Conservation (phyloP, 805 yeast genomes). For the Cyberlindnera maritima region DNA sequence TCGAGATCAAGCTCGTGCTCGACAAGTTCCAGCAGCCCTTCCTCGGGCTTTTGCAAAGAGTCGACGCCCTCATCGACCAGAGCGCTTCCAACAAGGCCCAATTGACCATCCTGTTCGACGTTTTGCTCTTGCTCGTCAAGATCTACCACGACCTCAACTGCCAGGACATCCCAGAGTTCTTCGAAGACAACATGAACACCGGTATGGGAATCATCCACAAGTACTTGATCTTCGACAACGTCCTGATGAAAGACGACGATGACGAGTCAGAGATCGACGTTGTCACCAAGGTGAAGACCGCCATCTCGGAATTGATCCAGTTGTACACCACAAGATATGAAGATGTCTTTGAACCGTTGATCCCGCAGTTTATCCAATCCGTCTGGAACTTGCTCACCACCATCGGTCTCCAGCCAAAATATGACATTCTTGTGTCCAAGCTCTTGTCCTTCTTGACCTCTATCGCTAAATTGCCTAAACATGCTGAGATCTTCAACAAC, state of each 20-base stretch:
- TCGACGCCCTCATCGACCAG: constrained; percentile 61
- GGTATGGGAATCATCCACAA: constrained; percentile 84
- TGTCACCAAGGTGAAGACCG: constrained; percentile 69
- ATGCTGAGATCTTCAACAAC: constrained; percentile 59
- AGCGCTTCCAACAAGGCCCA: constrained; percentile 45
- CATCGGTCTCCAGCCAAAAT: constrained; percentile 68
- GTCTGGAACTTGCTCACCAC: constrained; percentile 75
- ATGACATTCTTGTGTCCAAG: constrained; percentile 80
- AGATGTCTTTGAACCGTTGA: constrained; percentile 81
- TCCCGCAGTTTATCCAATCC: constrained; percentile 74
- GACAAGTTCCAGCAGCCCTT: constrained; percentile 82
- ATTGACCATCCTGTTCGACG: constrained; percentile 61
- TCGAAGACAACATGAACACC: constrained; percentile 79
- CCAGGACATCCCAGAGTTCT: constrained; percentile 97
- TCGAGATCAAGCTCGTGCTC: constrained; percentile 84
- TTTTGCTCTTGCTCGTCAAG: constrained; percentile 67
- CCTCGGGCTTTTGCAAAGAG: constrained; percentile 59
- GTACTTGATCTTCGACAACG: constrained; percentile 63
- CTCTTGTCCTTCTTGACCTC: constrained; percentile 80
- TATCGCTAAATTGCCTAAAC: constrained; percentile 68
- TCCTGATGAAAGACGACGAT: constrained; percentile 51
- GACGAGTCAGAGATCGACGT: constrained; percentile 71
- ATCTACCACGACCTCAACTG: constrained; percentile 92
- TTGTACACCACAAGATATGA: constrained; percentile 88
- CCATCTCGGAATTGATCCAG: constrained; percentile 81